These are phyloP conservation scores for Saccharum spontaneum DNA, from an alignment of 176 grass and related monocot species.

Conservation along the genomic window DNA sequence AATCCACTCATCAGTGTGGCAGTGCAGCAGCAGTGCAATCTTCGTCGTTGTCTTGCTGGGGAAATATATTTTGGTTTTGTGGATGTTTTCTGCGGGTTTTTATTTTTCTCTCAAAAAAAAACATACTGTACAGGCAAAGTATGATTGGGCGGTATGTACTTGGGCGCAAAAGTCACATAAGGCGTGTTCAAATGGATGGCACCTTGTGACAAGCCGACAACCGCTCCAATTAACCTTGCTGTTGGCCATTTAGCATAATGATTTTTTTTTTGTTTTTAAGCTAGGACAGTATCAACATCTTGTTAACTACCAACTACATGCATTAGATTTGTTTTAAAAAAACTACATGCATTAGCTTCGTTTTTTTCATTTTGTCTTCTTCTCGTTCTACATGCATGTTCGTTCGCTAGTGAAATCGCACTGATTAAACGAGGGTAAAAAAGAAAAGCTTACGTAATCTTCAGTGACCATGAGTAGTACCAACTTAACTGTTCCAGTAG, in stretches of 20 bases:
- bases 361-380: background rate
- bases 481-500: background rate
- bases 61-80: no score
- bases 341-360: no score
- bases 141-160: slow-evolving; percentile 7
- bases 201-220: slow-evolving; percentile 15
- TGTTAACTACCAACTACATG: slow-evolving; percentile 22
- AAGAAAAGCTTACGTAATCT: background rate
- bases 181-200: background rate
- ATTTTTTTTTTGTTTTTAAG: background rate
- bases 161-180: background rate
- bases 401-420: background rate
- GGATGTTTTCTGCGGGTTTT: background rate
- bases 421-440: background rate
- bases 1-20: no score
- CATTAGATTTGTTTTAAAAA: background rate
- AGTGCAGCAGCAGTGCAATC: no score
- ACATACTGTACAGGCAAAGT: background rate
- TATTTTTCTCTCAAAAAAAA: background rate
- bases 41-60: no score
- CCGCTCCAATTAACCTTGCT: slow-evolving; percentile 22
- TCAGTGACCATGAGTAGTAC: background rate
- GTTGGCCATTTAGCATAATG: background rate
- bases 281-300: background rate
- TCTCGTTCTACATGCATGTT: background rate